phyloP scores from a whole-genome alignment of 148 eudicot genomes.

The Beta vulgaris region DNA sequence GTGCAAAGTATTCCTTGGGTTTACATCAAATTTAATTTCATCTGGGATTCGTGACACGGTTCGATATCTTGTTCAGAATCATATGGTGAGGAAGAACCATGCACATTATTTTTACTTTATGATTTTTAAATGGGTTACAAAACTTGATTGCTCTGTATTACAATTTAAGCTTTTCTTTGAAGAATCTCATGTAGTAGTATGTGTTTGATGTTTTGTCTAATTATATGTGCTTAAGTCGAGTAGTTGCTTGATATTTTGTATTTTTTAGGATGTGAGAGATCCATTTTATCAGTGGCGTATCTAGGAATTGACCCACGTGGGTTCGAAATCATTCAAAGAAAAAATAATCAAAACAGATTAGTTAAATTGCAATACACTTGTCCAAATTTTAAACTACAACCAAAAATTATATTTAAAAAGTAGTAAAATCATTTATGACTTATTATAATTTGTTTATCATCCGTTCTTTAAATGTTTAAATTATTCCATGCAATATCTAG shows the following conservation, averaged over 20 bases:
- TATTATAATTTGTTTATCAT: too few species aligned
- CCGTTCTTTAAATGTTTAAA: too few species aligned
- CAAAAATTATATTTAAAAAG: too few species aligned
- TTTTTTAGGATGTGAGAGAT: neutral
- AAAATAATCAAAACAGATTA: too few species aligned
- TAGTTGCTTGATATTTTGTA: neutral
- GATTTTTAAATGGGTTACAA: neutral
- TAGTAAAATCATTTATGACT: too few species aligned
- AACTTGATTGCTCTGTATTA: neutral
- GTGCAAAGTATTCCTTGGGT: conserved; percentile 90
- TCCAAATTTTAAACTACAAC: too few species aligned
- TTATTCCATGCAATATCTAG: too few species aligned
- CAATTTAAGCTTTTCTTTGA: neutral
- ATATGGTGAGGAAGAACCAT: conserved; percentile 56
- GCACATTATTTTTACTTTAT: neutral
- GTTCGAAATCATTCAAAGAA: too few species aligned
- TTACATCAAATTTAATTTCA: conserved; percentile 90
- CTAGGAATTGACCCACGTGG: too few species aligned
- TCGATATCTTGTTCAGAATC: conserved; percentile 84
- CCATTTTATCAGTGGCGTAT: too few species aligned
- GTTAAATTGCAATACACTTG: too few species aligned
- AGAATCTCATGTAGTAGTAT: neutral
- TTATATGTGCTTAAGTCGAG: neutral
- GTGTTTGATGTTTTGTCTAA: neutral
- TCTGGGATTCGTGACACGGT: conserved; percentile 82